Percentiles rank a stretch among this genome's conserved stretches.
These are phyloP conservation scores for Xylaria sp. DNA, from an alignment of 2,329 filamentous ascomycete species.

Conservation along the genomic window DNA sequence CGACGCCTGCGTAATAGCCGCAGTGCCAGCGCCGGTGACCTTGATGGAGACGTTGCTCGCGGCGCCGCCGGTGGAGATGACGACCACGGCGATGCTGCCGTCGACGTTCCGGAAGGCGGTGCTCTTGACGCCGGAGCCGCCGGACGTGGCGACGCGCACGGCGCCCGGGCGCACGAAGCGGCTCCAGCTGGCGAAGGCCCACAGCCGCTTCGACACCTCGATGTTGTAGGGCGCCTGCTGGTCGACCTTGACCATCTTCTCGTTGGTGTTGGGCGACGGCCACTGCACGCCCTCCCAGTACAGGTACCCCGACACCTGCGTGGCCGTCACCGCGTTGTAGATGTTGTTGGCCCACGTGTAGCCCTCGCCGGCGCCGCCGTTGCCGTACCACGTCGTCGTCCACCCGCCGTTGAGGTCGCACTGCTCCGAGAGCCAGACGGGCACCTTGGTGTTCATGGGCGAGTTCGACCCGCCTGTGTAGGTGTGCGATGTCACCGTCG, in stretches of 20 bases:
- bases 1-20: constrained; percentile 34
- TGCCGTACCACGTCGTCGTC: constrained; percentile 58
- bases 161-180: constrained; percentile 54
- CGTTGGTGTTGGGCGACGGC: constrained; percentile 50
- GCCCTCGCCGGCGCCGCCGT: constrained; percentile 60
- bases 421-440: constrained; percentile 63
- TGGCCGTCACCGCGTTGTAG: constrained; percentile 59
- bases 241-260: constrained; percentile 60
- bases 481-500: constrained; percentile 53
- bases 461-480: constrained; percentile 52
- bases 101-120: constrained; percentile 53
- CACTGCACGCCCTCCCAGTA: constrained; percentile 60
- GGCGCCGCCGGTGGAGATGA: constrained; percentile 44
- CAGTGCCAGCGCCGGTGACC: constrained; percentile 30
- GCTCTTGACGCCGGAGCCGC: constrained; percentile 46
- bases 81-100: constrained; percentile 52
- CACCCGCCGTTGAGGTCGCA: constrained; percentile 56
- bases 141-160: constrained; percentile 47
- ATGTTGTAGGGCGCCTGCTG: constrained; percentile 50
- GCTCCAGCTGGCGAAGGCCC: constrained; percentile 56
- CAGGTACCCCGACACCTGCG: constrained; percentile 62
- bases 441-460: constrained; percentile 46
- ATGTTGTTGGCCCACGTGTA: constrained; percentile 66
- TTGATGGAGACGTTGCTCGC: constrained; percentile 37
- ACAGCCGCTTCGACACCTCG: constrained; percentile 51